Base-by-base conservation (phyloP, 129 eudicot genomes). In the Pittosporum tobira region DNA sequence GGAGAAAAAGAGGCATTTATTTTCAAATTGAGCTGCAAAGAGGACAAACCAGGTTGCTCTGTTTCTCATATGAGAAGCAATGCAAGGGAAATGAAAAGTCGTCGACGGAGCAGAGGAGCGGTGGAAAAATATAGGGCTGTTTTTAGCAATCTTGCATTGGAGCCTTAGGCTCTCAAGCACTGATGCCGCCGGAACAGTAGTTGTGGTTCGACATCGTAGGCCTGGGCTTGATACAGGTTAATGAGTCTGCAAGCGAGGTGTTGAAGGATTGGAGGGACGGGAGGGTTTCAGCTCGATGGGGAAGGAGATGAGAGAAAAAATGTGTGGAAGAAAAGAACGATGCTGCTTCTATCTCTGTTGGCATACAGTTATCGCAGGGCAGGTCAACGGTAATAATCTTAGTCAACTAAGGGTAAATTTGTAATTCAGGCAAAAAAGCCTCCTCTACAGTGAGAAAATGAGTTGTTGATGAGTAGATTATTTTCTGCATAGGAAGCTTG, bases 21-120 rank as follows among this genome's bases (percentile, higher is more conserved):
- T 84, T 81, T 91, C 94, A 81, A 16, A 38, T 18, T 18, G 69
- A 49, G 51, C 50, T 68, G 42, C 99, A 93, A 22, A 87, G 65
- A 10, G 99, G 99, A 43, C 99, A 93, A 16, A 59, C 25, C 37
- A 84, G 68, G 57, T 64, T 55, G n/a, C 68, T 63, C 53, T 75
- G 76, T 52, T 85, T 74, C 63, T 73, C 23, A 79, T 67, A 55
- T 83, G 83, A 22, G 73, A 65, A 8, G 93, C 85, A 27, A 93
- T 79, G 63, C 99, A 93, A n/a, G 96, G 88, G 20, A 87, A 84
- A 63, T 93, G 99, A 62, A 91, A 91, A 42, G 70, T 78, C 4
- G n/a, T n/a, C n/a, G n/a, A n/a, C n/a, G n/a, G n/a, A n/a, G n/a
- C n/a, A n/a, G 84, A 82, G 14, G 76, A 69, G 5, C 75, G 74